Evolutionary conservation across 192 early-diverging fungal genomes (phyloP), one percentile per base, ranked within the genome.

Genomic region (Entomortierella lignicola): DNA sequence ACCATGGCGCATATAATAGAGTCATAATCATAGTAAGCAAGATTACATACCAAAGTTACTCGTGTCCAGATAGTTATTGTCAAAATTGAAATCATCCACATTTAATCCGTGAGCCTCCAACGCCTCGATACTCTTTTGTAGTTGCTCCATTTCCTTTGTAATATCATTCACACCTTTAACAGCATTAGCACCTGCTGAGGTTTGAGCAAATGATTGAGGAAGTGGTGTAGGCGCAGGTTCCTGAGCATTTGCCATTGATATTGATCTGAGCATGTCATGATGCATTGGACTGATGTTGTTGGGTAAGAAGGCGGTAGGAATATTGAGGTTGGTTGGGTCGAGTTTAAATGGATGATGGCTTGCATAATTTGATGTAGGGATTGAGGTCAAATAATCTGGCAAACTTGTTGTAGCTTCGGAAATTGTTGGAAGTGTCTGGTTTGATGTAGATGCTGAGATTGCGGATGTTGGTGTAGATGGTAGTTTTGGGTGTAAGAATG

Each of bases 231-330:
- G 60, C 1, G 20, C 26, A 2, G 37, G 12, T n/a, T 69, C 66
- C 25, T 57, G 66, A 12, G 73, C 73, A 32, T 69, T 77, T 15
- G 73, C 59, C 73, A 68, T 77, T 7, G 73, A 77, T 37, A 77
- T 77, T 1, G 73, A 77, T 17, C 73, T 25, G 11, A 77, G 66
- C 61, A 77, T 63, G 17, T 77, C 73, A 13, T 77, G 73, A 7
- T 77, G 73, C 2, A 54, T 43, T 18, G 73, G 66, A 37, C 58
- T 77, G 29, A 71, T 72, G 0, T 43, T 61, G 37, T 77, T 68
- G 3, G 73, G 73, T 21, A 77, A 63, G 26, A 69, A 60, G 2
- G 54, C 61, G 6, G 66, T 58, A 18, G 73, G 73, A 23, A 77
- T 77, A 2, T 41, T n/a, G 1, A 77, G 61, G 27, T 56, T 77